A percentile compares a stretch with the other conserved stretches of the same genome.
These are phyloP conservation scores for Podospora fimiseda DNA, from an alignment of 495 filamentous ascomycete species.

Conservation along the genomic window DNA sequence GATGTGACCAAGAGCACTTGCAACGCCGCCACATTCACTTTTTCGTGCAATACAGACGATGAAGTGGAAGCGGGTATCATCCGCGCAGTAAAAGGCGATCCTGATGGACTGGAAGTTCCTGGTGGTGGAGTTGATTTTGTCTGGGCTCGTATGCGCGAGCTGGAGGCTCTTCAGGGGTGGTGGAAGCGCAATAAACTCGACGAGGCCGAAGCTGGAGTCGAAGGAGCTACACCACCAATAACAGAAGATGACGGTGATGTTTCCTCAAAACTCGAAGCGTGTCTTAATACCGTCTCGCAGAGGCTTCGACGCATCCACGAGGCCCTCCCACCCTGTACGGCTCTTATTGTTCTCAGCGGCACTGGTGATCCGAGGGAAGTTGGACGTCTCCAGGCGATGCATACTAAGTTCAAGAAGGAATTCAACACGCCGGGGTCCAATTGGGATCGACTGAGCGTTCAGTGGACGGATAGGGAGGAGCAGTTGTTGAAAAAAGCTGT, in stretches of 20 bases:
- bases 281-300: constrained; percentile 38
- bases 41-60: constrained; percentile 68
- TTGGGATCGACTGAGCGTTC: constrained; percentile 80
- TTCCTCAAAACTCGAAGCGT: constrained; percentile 43
- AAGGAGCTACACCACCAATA: constrained; percentile 9
- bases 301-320: constrained; percentile 67
- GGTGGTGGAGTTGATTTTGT: constrained; percentile 75
- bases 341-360: constrained; percentile 82
- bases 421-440: constrained; percentile 62
- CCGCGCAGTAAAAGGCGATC: constrained; percentile 62
- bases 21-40: constrained; percentile 59
- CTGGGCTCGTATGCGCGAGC: constrained; percentile 79
- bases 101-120: constrained; percentile 54
- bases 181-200: constrained; percentile 54
- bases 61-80: constrained; percentile 67
- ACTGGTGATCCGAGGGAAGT: constrained; percentile 82
- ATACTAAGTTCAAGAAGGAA: constrained; percentile 67
- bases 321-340: constrained; percentile 72
- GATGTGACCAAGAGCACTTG: constrained; percentile 69
- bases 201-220: constrained; percentile 10
- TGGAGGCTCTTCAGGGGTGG: constrained; percentile 79
- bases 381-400: constrained; percentile 63
- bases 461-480: constrained; percentile 88
- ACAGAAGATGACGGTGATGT: constrained; percentile 5
- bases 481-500: constrained; percentile 69